Percentiles rank a stretch among this genome's conserved stretches.
These are phyloP conservation scores for Xylariaceae sp. DNA, from an alignment of 2,329 filamentous ascomycete genomes.

Conservation along the genomic window DNA sequence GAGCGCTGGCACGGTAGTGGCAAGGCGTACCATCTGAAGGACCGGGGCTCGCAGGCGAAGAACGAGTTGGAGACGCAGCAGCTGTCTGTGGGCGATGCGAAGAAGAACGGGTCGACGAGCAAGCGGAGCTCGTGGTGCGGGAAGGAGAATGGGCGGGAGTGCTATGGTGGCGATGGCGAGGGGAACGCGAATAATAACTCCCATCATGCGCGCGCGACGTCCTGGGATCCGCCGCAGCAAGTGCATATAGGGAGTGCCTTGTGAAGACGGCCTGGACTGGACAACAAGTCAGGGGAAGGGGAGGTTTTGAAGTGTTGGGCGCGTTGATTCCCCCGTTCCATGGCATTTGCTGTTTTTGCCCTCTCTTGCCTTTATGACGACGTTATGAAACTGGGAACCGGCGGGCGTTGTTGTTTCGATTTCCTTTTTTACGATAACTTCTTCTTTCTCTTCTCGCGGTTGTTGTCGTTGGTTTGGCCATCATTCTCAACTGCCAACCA, in stretches of 20 bases:
- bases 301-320: too few relatives aligned
- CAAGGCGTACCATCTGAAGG: conserved; percentile 17
- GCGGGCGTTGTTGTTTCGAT: too few relatives aligned
- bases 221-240: not conserved
- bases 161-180: conserved; percentile 10
- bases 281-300: too few relatives aligned
- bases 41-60: conserved; percentile 11
- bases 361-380: too few relatives aligned
- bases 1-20: conserved; percentile 34
- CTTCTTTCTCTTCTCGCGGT: too few relatives aligned
- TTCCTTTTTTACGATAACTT: too few relatives aligned
- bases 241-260: conserved; percentile 19
- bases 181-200: conserved; percentile 15
- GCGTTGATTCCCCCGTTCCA: too few relatives aligned
- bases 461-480: too few relatives aligned
- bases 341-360: too few relatives aligned
- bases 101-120: not conserved
- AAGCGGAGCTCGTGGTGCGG: not conserved
- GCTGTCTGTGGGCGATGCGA: not conserved
- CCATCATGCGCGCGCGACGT: not conserved
- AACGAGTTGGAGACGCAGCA: conserved; percentile 6
- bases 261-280: not conserved
- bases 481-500: too few relatives aligned
- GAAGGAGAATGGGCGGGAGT: conserved; percentile 3
- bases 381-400: too few relatives aligned